Base-by-base conservation (phyloP, 805 yeast species). In the Saccharomycopsis sp. region DNA sequence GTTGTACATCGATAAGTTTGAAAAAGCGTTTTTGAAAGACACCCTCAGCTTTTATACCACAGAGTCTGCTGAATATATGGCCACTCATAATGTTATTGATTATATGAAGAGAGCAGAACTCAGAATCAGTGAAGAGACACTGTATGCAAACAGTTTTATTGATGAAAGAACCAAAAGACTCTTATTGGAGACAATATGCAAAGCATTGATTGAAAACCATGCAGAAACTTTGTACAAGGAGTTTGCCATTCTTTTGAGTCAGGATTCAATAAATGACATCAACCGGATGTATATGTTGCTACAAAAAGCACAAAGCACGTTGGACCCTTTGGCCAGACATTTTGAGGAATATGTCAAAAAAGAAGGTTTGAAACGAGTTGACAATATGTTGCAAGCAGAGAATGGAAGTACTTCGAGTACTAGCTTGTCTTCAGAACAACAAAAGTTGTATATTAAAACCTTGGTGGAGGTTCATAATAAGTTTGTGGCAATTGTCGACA, bases 81-180 rank as follows among this genome's bases (percentile, higher is more conserved):
- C 70, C 3, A 72, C 74, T 22, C 82, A 87, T 58, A 81, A 86
- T 49, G 89, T 89, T 36, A 89, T 88, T 18, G 95, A 86, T 54
- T 92, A 92, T 63, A 78, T 92, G 73, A 75, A 73, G 46, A 84
- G 80, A 58, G 95, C 95, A 30, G 87, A 83, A 52, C 70, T 73
- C 39, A 71, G 96, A 47, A 73, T 94, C 37, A 73, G 72, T 29
- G 95, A 87, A 57, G 98, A 92, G 61, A 75, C 81, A 48, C 71
- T 77, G 34, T 71, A 92, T 31, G 78, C 89, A 48, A 78, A 77
- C 42, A 71, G 80, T 57, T 80, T 82, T 54, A 71, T 92, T 60
- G 95, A 89, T 60, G 87, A 80, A 34, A 87, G 84, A 57, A 82
- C 95, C 4, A 81, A 81, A 56, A 74, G 77, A 50, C 77, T 79